phyloP scores from a whole-genome alignment of 352 stramenopile genomes.

The Globisporangium parvum region DNA sequence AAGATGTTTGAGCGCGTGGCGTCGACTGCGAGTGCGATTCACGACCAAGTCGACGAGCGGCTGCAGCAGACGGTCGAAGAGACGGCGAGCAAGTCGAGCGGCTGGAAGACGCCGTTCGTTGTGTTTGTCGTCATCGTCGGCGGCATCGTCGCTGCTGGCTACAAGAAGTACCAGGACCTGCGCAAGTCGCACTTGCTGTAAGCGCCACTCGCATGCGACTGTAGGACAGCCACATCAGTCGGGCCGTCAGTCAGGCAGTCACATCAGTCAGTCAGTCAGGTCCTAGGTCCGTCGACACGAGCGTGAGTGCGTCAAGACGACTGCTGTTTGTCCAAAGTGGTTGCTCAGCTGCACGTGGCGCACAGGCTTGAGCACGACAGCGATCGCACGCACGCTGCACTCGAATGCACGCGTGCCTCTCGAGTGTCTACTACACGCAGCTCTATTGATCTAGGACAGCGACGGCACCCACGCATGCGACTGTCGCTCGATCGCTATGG shows the following conservation, averaged over 20 bases:
- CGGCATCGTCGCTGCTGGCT: slow-evolving; percentile 45
- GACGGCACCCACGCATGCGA: background rate
- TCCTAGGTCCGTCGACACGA: too few species aligned
- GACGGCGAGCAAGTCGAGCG: slow-evolving; percentile 59
- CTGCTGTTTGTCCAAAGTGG: too few species aligned
- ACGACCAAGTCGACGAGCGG: slow-evolving; percentile 60
- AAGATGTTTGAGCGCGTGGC: slow-evolving; percentile 51
- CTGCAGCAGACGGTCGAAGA: slow-evolving; percentile 67
- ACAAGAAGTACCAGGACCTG: slow-evolving; percentile 88
- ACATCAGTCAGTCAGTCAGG: too few species aligned
- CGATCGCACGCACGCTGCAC: too few species aligned
- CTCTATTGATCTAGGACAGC: too few species aligned
- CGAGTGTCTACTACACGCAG: too few species aligned
- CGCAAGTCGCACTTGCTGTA: slow-evolving; percentile 86
- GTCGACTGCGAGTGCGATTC: slow-evolving; percentile 51
- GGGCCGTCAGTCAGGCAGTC: too few species aligned
- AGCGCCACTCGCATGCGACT: background rate
- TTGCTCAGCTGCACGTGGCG: too few species aligned
- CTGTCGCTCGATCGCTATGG: background rate
- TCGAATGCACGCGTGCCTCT: too few species aligned
- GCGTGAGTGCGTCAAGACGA: too few species aligned
- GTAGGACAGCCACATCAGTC: background rate
- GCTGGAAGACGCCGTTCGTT: slow-evolving; percentile 84
- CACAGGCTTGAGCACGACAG: too few species aligned
- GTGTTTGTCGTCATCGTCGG: slow-evolving; percentile 65